These are phyloP conservation scores for Ceratobasidium papillatum DNA, from an alignment of 1,284 basidiomycete genomes.

Conservation along the genomic window DNA sequence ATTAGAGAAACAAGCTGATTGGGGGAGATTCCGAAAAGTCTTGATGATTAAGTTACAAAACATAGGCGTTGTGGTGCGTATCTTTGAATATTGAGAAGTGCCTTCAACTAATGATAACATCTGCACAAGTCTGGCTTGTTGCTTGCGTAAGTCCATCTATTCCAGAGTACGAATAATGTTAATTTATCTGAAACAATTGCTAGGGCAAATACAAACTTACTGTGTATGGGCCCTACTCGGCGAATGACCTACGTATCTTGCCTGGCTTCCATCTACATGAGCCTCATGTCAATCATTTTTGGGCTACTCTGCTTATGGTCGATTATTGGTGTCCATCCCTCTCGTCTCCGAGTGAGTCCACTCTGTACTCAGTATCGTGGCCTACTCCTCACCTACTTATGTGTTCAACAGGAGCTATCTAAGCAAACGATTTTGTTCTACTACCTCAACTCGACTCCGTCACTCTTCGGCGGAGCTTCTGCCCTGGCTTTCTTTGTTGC, in stretches of 20 bases:
- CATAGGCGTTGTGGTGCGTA: conserved; percentile 34
- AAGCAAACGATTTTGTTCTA: conserved; percentile 35
- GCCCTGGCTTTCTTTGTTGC: conserved; percentile 42
- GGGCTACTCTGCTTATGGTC: conserved; percentile 42
- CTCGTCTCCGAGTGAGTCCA: conserved; percentile 33
- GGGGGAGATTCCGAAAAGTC: conserved; percentile 28
- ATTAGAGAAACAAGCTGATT: conserved; percentile 28
- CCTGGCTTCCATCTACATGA: conserved; percentile 39
- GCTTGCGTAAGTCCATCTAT: conserved; percentile 31
- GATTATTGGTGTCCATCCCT: conserved; percentile 38
- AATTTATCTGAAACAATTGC: not conserved
- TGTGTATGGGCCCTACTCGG: conserved; percentile 36
- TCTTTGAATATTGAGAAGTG: not conserved
- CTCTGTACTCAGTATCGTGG: not conserved
- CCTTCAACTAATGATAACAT: not conserved
- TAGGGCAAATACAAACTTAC: conserved; percentile 35
- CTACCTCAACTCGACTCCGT: conserved; percentile 40
- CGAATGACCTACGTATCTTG: conserved; percentile 40
- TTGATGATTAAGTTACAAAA: conserved; percentile 38
- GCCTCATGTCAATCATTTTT: conserved; percentile 42
- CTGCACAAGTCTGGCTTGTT: conserved; percentile 36
- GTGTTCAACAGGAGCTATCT: conserved; percentile 21
- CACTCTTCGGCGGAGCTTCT: conserved; percentile 40
- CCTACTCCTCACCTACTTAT: not conserved
- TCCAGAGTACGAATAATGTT: not conserved